These are phyloP conservation scores for Cucurbita argyrosperma DNA, from an alignment of 306 rosid species.

Conservation along the genomic window DNA sequence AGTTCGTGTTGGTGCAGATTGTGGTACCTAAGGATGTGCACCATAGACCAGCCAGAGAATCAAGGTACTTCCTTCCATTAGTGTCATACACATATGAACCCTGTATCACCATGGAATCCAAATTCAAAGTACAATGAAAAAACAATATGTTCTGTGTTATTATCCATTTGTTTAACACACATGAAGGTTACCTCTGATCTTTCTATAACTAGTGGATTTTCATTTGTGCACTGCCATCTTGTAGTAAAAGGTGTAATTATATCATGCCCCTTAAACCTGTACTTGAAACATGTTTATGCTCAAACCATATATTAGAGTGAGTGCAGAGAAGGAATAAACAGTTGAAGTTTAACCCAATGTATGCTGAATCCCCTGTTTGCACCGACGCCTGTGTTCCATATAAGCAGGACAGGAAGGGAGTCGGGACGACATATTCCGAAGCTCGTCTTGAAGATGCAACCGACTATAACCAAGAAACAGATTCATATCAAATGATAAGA, in stretches of 20 bases:
- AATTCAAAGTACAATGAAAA: not conserved
- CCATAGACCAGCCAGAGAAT: constrained; percentile 92
- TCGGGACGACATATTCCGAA: constrained; percentile 24
- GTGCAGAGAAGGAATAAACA: not conserved
- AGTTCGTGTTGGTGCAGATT: not conserved
- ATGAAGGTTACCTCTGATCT: constrained; percentile 50
- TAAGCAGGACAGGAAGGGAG: constrained; percentile 32
- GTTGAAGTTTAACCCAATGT: constrained; percentile 1
- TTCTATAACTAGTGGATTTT: constrained; percentile 60
- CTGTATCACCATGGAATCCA: constrained; percentile 25
- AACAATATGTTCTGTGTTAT: not conserved
- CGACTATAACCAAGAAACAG: not conserved
- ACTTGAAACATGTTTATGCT: constrained; percentile 9
- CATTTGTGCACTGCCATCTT: constrained; percentile 54
- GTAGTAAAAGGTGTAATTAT: constrained; percentile 99
- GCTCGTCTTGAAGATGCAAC: constrained; percentile 20
- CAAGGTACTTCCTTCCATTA: constrained; percentile 81
- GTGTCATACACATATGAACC: constrained; percentile 82
- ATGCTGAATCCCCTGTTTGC: constrained; percentile 45
- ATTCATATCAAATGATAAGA: too few relatives aligned
- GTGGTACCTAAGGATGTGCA: constrained; percentile 52
- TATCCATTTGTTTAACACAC: not conserved
- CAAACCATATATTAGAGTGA: not conserved
- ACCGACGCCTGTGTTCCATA: constrained; percentile 32
- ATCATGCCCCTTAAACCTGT: constrained; percentile 68